A percentile compares a stretch with the other conserved stretches of the same genome.
These are phyloP conservation scores for Eragrostis tef DNA, from an alignment of 202 grass and related monocot genomes.

Conservation along the genomic window DNA sequence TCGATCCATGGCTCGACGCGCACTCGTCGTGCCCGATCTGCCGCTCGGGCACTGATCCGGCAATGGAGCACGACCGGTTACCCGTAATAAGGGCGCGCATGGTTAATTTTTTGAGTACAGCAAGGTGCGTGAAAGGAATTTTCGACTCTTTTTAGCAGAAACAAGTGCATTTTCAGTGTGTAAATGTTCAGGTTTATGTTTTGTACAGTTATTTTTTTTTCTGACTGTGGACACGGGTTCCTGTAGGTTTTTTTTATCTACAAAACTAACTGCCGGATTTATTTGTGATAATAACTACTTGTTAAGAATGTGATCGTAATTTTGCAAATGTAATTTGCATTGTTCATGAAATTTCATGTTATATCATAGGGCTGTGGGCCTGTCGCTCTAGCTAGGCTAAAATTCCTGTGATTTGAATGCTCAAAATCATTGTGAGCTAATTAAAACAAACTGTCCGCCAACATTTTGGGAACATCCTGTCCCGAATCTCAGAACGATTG, in stretches of 20 bases:
- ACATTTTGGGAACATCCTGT: too few relatives aligned
- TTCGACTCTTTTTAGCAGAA: not conserved
- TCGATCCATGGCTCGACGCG: conserved; percentile 48
- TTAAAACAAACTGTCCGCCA: too few relatives aligned
- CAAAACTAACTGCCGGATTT: not conserved
- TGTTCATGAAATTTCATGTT: too few relatives aligned
- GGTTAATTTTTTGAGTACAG: not conserved
- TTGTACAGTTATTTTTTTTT: not conserved
- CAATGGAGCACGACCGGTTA: not conserved
- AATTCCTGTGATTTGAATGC: too few relatives aligned
- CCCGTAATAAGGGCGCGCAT: not conserved
- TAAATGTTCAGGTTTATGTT: not conserved
- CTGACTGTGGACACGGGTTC: too few relatives aligned
- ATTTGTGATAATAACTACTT: too few relatives aligned
- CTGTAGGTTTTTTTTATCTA: too few relatives aligned
- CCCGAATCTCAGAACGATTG: too few relatives aligned
- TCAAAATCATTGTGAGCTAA: too few relatives aligned
- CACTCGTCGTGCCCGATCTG: conserved; percentile 53
- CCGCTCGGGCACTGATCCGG: conserved; percentile 14
- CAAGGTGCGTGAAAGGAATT: not conserved
- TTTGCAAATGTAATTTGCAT: too few relatives aligned
- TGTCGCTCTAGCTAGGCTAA: not conserved
- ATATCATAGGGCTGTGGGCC: not conserved
- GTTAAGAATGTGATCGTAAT: too few relatives aligned
- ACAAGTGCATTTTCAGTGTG: not conserved